Evolutionary conservation across 495 filamentous ascomycete genomes (phyloP).

Genomic region (Collariella sp.): DNA sequence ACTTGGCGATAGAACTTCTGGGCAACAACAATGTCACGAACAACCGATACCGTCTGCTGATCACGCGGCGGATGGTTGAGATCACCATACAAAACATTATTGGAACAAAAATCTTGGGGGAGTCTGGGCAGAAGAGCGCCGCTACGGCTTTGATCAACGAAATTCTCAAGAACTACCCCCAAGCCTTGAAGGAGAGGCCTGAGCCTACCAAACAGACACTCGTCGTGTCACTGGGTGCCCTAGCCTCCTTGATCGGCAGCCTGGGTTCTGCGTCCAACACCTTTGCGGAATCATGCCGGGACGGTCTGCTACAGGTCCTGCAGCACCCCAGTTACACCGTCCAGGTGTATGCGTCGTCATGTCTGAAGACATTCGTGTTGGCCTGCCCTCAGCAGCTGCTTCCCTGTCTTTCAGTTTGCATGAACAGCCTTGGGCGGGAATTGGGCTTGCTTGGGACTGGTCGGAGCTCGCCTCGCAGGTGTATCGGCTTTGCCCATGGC

Average conservation of each 20-base stretch:
- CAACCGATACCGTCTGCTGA: conserved; percentile 82
- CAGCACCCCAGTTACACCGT: conserved; percentile 96
- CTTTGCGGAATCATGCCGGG: conserved; percentile 72
- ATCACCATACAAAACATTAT: conserved; percentile 77
- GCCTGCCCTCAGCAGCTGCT: conserved; percentile 87
- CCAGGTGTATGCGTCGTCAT: conserved; percentile 78
- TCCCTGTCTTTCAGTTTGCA: conserved; percentile 85
- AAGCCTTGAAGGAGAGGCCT: conserved; percentile 80
- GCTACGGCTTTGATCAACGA: conserved; percentile 78
- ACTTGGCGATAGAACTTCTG: conserved; percentile 71
- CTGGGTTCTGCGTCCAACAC: conserved; percentile 72
- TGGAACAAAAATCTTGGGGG: conserved; percentile 72
- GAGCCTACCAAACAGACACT: conserved; percentile 86
- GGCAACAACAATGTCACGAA: conserved; percentile 65
- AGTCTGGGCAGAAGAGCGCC: conserved; percentile 75
- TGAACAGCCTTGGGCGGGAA: conserved; percentile 90
- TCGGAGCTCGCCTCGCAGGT: conserved; percentile 72
- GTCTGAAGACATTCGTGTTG: conserved; percentile 76
- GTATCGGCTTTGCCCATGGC: conserved; percentile 88
- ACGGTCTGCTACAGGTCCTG: conserved; percentile 81
- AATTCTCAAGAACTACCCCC: conserved; percentile 88
- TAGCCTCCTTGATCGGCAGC: conserved; percentile 67
- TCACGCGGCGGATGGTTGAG: conserved; percentile 76
- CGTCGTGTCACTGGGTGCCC: conserved; percentile 66
- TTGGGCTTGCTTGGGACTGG: conserved; percentile 65